These are phyloP conservation scores for Phytophthora colocasiae DNA, from an alignment of 352 stramenopile genomes.

Conservation along the genomic window DNA sequence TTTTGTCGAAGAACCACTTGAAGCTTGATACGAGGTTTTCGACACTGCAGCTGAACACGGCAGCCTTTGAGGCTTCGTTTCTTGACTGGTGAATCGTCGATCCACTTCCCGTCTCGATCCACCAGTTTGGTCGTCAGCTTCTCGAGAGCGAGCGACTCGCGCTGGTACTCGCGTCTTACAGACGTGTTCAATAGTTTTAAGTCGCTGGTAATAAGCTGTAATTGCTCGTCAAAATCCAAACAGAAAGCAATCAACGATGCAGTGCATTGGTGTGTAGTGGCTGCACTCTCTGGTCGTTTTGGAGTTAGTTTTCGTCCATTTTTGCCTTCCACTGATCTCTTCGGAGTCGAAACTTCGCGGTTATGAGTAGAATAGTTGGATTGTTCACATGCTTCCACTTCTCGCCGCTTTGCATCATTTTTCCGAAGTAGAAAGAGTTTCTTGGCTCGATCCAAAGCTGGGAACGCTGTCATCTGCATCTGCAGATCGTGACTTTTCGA, in stretches of 20 bases:
- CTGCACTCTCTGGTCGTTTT: background rate
- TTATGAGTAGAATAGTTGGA: too few species aligned
- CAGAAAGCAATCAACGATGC: constrained; percentile 22
- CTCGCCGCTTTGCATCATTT: too few species aligned
- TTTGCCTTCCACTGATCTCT: background rate
- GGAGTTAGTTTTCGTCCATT: background rate
- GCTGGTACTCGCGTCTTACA: constrained; percentile 28
- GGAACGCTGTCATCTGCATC: constrained; percentile 15
- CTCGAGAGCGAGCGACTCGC: constrained; percentile 23
- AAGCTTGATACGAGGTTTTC: constrained; percentile 26
- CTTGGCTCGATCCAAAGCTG: too few species aligned
- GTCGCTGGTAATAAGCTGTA: constrained; percentile 20
- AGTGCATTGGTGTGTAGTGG: constrained; percentile 5
- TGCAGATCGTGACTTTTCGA: constrained; percentile 16
- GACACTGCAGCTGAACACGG: constrained; percentile 14
- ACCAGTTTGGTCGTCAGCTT: constrained; percentile 29
- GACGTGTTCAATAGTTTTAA: constrained; percentile 20
- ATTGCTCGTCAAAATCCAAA: constrained; percentile 34
- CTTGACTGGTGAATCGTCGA: background rate
- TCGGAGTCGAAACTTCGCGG: too few species aligned
- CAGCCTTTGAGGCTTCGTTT: background rate
- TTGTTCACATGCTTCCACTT: too few species aligned
- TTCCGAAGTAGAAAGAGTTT: too few species aligned
- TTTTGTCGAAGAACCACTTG: constrained; percentile 3
- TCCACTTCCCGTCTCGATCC: background rate